Evolutionary conservation across 495 filamentous ascomycete species (phyloP), one percentile per base, ranked within the genome.

Genomic region (Extremus antarcticus): DNA sequence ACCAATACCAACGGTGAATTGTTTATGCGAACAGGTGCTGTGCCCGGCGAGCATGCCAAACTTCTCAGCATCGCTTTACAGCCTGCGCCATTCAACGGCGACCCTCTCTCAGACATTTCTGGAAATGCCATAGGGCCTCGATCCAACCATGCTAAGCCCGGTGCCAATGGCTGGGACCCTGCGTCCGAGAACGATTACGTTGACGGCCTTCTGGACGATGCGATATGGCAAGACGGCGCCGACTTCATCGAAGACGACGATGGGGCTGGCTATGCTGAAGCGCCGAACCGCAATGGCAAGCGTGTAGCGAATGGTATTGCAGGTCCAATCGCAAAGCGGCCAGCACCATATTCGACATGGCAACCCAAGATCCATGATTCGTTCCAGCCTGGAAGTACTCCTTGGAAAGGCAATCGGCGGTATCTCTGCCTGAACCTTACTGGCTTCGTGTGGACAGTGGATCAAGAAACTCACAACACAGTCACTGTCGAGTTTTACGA

Each of bases 401-500:
- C 90, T 0, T 98, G 94, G 92, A 80, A 86, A 49, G 92, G 94
- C 1, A 94, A 92, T 65, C 76, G 92, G 45, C 85, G 88, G 61
- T 97, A 97, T 69, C 80, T 98, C 2, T 95, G 89, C 63, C 74
- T 96, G 40, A 97, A 96, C 66, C 75, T 98, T 55, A 85, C 87
- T 25, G 92, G 94, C 15, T 88, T 88, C 61, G 88, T 95, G 3
- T 98, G 94, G 92, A 97, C 92, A 0, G 88, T 97, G 15, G 86
- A 94, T 61, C 94, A 98, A 70, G 89, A 94, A 60, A 85, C 83
- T 0, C 91, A 97, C 58, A 78, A 97, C 68, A 98, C 91, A 7
- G 85, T 98, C 23, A 97, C 94, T 0, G 88, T 97, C 16, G 92
- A 98, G 60, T 98, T 98, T 67, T 95, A 96, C 66, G 92, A 98